These are phyloP conservation scores for Ziziphus jujuba DNA, from an alignment of 306 rosid genomes.

Conservation along the genomic window DNA sequence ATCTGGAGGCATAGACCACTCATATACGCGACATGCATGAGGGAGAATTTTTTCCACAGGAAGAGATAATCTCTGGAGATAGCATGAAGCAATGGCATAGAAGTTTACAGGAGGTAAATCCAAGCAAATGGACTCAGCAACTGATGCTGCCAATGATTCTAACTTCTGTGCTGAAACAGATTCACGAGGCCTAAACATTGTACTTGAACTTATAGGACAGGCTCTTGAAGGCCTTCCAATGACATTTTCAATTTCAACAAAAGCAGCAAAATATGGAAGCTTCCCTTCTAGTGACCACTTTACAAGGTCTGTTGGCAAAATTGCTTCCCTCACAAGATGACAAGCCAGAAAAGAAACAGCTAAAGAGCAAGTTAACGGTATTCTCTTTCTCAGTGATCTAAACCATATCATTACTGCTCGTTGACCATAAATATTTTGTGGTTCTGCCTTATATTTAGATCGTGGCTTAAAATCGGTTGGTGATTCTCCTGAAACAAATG, in stretches of 20 bases:
- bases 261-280: conserved; percentile 86
- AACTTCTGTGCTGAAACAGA: conserved; percentile 60
- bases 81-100: conserved; percentile 62
- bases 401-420: conserved; percentile 65
- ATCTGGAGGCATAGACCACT: conserved; percentile 85
- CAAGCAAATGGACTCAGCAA: conserved; percentile 71
- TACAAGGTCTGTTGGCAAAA: conserved; percentile 71
- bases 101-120: conserved; percentile 87
- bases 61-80: conserved; percentile 58
- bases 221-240: conserved; percentile 58
- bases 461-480: conserved; percentile 26
- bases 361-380: conserved; percentile 58
- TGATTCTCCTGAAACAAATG: conserved; percentile 47
- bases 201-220: conserved; percentile 73
- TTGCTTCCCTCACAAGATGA: conserved; percentile 79
- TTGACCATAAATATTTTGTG: conserved; percentile 53
- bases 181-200: conserved; percentile 70
- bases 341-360: conserved; percentile 75
- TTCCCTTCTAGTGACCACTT: conserved; percentile 80
- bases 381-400: conserved; percentile 60
- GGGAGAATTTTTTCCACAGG: conserved; percentile 65
- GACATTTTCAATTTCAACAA: conserved; percentile 62
- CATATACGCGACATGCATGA: conserved; percentile 58
- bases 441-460: conserved; percentile 43
- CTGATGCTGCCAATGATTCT: conserved; percentile 64